phyloP scores from a whole-genome alignment of 208 protist species.

The Leishmania tarentolae region DNA sequence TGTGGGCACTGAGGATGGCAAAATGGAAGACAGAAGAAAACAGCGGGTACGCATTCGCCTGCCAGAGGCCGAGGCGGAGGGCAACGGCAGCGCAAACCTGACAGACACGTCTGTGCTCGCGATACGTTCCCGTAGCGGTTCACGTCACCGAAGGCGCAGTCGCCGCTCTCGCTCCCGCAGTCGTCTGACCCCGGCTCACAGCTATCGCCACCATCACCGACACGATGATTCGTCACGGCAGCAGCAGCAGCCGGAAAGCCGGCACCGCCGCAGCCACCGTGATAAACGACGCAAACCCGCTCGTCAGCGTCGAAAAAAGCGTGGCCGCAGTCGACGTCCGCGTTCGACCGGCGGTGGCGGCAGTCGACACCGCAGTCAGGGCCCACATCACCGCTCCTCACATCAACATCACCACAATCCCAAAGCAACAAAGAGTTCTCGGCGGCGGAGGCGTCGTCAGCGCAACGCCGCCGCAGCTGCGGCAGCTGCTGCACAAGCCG shows the following conservation, averaged over 20 bases:
- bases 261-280: constrained; percentile 34
- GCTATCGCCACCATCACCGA: constrained; percentile 11
- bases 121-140: neutral
- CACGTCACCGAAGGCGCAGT: neutral
- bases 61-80: constrained; percentile 12
- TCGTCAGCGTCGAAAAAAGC: constrained; percentile 29
- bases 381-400: constrained; percentile 23
- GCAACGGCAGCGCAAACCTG: neutral
- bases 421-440: constrained; percentile 49
- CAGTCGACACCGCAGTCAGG: constrained; percentile 30
- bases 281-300: constrained; percentile 33
- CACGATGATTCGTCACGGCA: constrained; percentile 3
- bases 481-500: constrained; percentile 14
- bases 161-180: constrained; percentile 3
- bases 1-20: neutral
- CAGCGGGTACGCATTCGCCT: constrained; percentile 25
- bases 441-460: constrained; percentile 44
- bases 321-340: constrained; percentile 32
- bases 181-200: neutral
- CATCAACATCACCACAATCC: constrained; percentile 32
- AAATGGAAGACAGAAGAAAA: neutral
- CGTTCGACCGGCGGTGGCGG: constrained; percentile 33
- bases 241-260: constrained; percentile 12
- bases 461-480: constrained; percentile 31
- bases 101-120: constrained; percentile 3